Percentiles rank a stretch among this genome's conserved stretches.
These are phyloP conservation scores for Beauveria australis DNA, from an alignment of 2,329 filamentous ascomycete species.

Conservation along the genomic window DNA sequence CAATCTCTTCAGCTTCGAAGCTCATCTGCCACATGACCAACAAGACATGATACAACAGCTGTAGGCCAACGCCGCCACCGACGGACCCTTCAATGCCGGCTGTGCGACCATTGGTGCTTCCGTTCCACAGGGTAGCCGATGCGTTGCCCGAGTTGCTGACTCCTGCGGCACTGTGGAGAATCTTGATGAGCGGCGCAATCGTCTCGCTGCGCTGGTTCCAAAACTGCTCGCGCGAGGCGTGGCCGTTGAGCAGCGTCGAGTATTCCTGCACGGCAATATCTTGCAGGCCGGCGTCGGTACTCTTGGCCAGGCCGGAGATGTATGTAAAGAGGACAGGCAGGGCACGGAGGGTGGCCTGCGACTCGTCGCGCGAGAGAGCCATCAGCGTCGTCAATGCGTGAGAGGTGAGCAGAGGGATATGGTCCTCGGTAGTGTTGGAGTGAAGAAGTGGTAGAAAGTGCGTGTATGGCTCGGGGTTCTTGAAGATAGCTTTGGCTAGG, in stretches of 20 bases:
- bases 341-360: constrained; percentile 61
- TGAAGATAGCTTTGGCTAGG: constrained; percentile 67
- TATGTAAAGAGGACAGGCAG: constrained; percentile 80
- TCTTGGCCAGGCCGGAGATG: constrained; percentile 74
- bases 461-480: constrained; percentile 69
- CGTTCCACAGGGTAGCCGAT: constrained; percentile 54
- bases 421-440: constrained; percentile 64
- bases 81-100: constrained; percentile 54
- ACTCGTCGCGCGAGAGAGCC: constrained; percentile 55
- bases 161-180: constrained; percentile 71
- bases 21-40: constrained; percentile 94
- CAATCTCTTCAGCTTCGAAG: constrained; percentile 72
- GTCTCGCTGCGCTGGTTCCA: constrained; percentile 89
- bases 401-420: constrained; percentile 82
- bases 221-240: constrained; percentile 69
- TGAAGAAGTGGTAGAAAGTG: constrained; percentile 81
- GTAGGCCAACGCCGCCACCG: constrained; percentile 80
- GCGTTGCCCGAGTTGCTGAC: constrained; percentile 57
- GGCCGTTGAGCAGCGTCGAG: constrained; percentile 72
- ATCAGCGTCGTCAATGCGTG: constrained; percentile 78
- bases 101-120: constrained; percentile 43
- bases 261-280: constrained; percentile 93
- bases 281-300: constrained; percentile 79
- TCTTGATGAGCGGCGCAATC: constrained; percentile 70
- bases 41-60: constrained; percentile 88